Evolutionary conservation across 1,284 basidiomycete genomes (phyloP), one percentile per base, ranked within the genome.

Genomic region (Farysia itapuensis): DNA sequence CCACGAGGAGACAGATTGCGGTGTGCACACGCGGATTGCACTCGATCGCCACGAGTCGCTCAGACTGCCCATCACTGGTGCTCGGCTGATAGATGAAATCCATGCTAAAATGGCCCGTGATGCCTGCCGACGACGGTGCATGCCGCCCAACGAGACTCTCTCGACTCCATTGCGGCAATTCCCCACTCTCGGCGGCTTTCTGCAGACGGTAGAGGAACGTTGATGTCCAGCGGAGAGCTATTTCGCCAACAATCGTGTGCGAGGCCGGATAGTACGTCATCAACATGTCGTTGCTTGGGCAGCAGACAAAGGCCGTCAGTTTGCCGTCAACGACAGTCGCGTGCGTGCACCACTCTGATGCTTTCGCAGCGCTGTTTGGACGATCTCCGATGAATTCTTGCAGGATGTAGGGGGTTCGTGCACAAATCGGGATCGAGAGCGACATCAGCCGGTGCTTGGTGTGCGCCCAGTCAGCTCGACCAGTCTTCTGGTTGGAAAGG

Each of bases 11-110:
- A 34, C 77, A 75, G 39, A 78, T 70, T 24, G 79, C 79, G 7
- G 78, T 79, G 44, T 80, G 79, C 1, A 79, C 76, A 14, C 79
- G 67, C 4, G 79, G 78, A 43, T 80, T 79, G 54, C 79, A 80
- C 52, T 79, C 79, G 40, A 80, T 72, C 8, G 78, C 77, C 33
- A 79, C 79, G 15, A 80, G 60, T 7, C 60, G 48, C 18, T 76
- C 71, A 22, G 70, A 40, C 20, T 56, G 49, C 12, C 39, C 45
- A 23, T 47, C 42, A 7, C 52, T 53, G 1, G 75, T 77, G 3
- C 41, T 45, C 7, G 67, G 65, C 34, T 70, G 67, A 39, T 76
- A 57, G 64, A 80, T 80, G 39, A 80, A 79, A 47, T 79, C 79
- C 63, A 79, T 77, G 20, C 78, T 78, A 50, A 79, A 79, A 33